Evolutionary conservation across 192 early-diverging fungal species (phyloP).

Genomic region (Backusella luteola): DNA sequence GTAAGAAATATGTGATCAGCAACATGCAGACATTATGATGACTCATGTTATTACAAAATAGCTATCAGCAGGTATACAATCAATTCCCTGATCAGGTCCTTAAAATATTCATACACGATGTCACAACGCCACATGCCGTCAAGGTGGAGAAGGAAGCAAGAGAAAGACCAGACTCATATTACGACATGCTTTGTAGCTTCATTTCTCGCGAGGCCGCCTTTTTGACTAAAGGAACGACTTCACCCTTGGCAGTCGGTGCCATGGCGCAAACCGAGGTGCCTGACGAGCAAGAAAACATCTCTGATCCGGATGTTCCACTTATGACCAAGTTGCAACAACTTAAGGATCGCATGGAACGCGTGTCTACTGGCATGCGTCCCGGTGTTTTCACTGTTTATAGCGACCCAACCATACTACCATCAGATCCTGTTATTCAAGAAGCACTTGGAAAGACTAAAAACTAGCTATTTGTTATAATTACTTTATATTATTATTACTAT

Average conservation of each 20-base stretch:
- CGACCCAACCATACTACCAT: conserved; percentile 2
- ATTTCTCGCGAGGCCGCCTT: conserved; percentile 12
- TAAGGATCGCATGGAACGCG: conserved; percentile 21
- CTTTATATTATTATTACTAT: background rate
- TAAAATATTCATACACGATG: conserved; percentile 42
- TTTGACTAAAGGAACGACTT: background rate
- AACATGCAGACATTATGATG: background rate
- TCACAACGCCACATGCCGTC: conserved; percentile 29
- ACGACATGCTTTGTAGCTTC: conserved; percentile 10
- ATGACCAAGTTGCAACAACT: conserved; percentile 21
- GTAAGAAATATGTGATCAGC: conserved; percentile 37
- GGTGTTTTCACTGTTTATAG: conserved; percentile 32
- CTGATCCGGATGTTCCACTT: conserved; percentile 24
- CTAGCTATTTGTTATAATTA: background rate
- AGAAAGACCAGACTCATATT: conserved; percentile 6
- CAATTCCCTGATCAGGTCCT: conserved; percentile 36
- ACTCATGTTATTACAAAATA: background rate
- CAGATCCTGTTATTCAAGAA: conserved; percentile 28
- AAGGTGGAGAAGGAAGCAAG: conserved; percentile 20
- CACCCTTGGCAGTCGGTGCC: conserved; percentile 26
- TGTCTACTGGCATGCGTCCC: conserved; percentile 16
- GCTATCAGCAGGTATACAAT: conserved; percentile 28
- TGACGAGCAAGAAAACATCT: background rate
- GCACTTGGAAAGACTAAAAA: conserved; percentile 9
- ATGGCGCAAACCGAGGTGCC: conserved; percentile 28